phyloP scores from a whole-genome alignment of 768 basidiomycete genomes.

The Xerocomellus dryophilus region DNA sequence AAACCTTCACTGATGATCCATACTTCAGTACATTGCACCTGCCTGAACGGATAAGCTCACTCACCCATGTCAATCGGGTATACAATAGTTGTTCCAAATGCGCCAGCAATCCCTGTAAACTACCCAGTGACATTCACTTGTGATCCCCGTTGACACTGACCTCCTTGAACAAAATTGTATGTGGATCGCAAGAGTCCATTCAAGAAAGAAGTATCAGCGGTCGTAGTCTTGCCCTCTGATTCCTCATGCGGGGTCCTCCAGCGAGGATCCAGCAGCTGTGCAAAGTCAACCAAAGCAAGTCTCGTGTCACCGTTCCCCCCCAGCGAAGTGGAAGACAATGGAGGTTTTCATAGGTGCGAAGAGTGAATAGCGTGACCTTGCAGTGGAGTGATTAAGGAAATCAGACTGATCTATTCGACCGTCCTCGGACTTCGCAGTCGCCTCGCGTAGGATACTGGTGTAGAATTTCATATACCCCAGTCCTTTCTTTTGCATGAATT shows the following conservation, averaged over 20 bases:
- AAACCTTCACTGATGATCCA: conserved; percentile 63
- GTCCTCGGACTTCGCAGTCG: conserved; percentile 86
- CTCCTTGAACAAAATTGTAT: conserved; percentile 88
- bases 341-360: conserved; percentile 99
- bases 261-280: conserved; percentile 85
- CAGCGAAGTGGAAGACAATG: conserved; percentile 97
- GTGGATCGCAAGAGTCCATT: conserved; percentile 61
- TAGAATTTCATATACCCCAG: conserved; percentile 3
- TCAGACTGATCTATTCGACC: conserved; percentile 95
- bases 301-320: conserved; percentile 70
- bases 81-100: conserved; percentile 94
- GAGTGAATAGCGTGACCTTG: conserved; percentile 86
- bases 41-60: conserved; percentile 28
- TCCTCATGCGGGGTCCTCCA: conserved; percentile 75
- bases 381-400: conserved; percentile 85
- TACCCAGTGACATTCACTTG: conserved; percentile 13
- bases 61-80: conserved; percentile 93
- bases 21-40: conserved; percentile 8
- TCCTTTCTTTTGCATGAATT: background rate
- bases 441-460: conserved; percentile 79
- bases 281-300: conserved; percentile 86
- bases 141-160: conserved; percentile 36
- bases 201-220: conserved; percentile 43
- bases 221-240: conserved; percentile 32
- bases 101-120: conserved; percentile 79